phyloP scores from a whole-genome alignment of 2,329 filamentous ascomycete species.

The Ceratocystis destructans region DNA sequence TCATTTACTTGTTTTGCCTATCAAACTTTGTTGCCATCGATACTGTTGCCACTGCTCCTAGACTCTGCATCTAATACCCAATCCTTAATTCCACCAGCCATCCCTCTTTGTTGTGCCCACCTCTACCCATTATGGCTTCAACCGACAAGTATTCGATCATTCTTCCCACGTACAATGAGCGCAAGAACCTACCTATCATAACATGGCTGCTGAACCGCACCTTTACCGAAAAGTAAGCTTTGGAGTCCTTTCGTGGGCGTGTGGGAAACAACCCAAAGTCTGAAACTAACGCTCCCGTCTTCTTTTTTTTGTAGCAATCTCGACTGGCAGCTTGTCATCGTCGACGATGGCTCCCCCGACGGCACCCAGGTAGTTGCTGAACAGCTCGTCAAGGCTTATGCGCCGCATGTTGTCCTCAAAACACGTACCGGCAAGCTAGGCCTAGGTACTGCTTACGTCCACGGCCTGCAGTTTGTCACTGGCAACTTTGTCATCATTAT shows the following conservation, averaged over 20 bases:
- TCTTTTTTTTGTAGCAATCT: slow-evolving; percentile 48
- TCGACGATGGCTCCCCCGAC: slow-evolving; percentile 95
- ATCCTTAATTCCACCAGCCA: background rate
- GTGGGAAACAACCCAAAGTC: background rate
- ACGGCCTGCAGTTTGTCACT: slow-evolving; percentile 76
- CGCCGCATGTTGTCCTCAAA: slow-evolving; percentile 67
- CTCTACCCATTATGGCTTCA: slow-evolving; percentile 32
- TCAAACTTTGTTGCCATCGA: background rate
- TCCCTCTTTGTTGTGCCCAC: background rate
- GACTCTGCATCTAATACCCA: background rate
- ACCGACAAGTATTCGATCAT: slow-evolving; percentile 88
- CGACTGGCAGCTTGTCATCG: slow-evolving; percentile 94
- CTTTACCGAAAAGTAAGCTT: slow-evolving; percentile 68
- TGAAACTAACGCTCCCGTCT: background rate
- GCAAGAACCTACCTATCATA: slow-evolving; percentile 90
- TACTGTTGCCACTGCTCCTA: background rate
- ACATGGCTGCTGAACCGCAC: slow-evolving; percentile 86
- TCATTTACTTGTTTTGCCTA: slow-evolving; percentile 6
- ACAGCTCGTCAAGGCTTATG: slow-evolving; percentile 79
- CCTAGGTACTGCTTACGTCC: slow-evolving; percentile 92
- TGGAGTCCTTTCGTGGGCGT: background rate
- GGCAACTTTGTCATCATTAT: slow-evolving; percentile 99
- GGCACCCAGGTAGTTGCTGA: slow-evolving; percentile 81
- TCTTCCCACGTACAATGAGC: slow-evolving; percentile 96
- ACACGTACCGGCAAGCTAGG: slow-evolving; percentile 88